Percentiles rank a stretch among this genome's conserved stretches.
phyloP scores from a whole-genome alignment of 768 basidiomycete genomes.

The Serendipita vermifera region DNA sequence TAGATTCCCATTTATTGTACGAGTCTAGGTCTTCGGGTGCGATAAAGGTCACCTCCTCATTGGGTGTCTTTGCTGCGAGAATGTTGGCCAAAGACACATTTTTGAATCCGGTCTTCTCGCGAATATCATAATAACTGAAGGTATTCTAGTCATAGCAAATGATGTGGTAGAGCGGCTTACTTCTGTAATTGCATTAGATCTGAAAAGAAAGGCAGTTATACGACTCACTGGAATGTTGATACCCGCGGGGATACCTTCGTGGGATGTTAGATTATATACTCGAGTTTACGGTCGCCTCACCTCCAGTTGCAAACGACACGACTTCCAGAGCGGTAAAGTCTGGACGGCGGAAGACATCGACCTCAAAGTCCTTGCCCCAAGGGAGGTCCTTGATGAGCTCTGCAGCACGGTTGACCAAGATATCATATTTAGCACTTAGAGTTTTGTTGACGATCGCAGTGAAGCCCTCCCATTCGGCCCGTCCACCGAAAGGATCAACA shows the following conservation, averaged over 20 bases:
- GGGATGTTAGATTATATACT: not conserved
- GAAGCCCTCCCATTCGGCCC: slow-evolving; percentile 91
- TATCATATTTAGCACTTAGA: slow-evolving; percentile 70
- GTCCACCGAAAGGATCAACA: slow-evolving; percentile 79
- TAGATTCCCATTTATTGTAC: slow-evolving; percentile 65
- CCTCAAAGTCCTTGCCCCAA: slow-evolving; percentile 45
- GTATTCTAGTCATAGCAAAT: not conserved
- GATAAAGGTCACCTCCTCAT: slow-evolving; percentile 69
- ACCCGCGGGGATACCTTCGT: slow-evolving; percentile 65
- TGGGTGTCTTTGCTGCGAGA: slow-evolving; percentile 74
- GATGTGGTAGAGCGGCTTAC: too few species aligned
- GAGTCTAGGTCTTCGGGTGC: slow-evolving; percentile 62
- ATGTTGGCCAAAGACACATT: slow-evolving; percentile 37
- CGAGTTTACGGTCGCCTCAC: slow-evolving; percentile 27
- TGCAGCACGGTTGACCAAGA: slow-evolving; percentile 61
- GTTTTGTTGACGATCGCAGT: slow-evolving; percentile 80
- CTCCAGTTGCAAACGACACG: slow-evolving; percentile 70
- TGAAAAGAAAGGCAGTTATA: not conserved
- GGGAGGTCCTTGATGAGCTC: slow-evolving; percentile 69
- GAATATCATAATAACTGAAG: slow-evolving; percentile 65
- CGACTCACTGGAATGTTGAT: slow-evolving; percentile 63
- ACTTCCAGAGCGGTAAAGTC: slow-evolving; percentile 74
- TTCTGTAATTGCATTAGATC: slow-evolving; percentile 6
- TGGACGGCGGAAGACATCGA: slow-evolving; percentile 61
- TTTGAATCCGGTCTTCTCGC: slow-evolving; percentile 74